phyloP scores from a whole-genome alignment of 805 yeast species.

The Nadsonia fulvescens region DNA sequence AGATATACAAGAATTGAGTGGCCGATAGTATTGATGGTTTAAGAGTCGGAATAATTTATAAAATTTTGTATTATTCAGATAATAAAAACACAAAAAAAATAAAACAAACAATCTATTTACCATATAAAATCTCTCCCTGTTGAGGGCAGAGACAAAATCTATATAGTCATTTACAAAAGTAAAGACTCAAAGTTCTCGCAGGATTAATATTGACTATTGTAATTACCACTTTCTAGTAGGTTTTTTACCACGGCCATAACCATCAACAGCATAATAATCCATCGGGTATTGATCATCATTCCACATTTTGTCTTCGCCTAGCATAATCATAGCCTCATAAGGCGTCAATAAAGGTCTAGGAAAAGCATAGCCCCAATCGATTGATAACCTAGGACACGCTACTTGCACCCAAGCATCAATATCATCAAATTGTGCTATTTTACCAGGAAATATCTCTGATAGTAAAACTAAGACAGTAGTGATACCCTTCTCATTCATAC shows the following conservation, averaged over 20 bases:
- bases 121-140: too few relatives aligned
- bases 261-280: conserved; percentile 85
- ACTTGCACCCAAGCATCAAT: conserved; percentile 93
- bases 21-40: too few relatives aligned
- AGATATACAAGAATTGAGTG: too few relatives aligned
- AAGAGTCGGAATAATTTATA: too few relatives aligned
- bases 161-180: too few relatives aligned
- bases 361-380: conserved; percentile 98
- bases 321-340: conserved; percentile 84
- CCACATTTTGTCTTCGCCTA: conserved; percentile 56
- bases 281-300: conserved; percentile 51
- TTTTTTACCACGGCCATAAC: conserved; percentile 73
- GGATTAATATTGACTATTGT: too few relatives aligned
- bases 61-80: too few relatives aligned
- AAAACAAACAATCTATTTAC: too few relatives aligned
- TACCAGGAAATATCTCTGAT: conserved; percentile 86
- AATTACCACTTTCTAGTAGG: conserved; percentile 23
- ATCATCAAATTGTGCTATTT: conserved; percentile 79
- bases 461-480: conserved; percentile 65
- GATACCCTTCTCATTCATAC: conserved; percentile 35
- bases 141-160: too few relatives aligned
- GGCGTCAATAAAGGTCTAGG: conserved; percentile 84
- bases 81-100: too few relatives aligned
- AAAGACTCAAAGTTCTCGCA: too few relatives aligned
- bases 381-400: conserved; percentile 89